phyloP scores from a whole-genome alignment of 768 basidiomycete genomes.

The Tephrocybe sp. region DNA sequence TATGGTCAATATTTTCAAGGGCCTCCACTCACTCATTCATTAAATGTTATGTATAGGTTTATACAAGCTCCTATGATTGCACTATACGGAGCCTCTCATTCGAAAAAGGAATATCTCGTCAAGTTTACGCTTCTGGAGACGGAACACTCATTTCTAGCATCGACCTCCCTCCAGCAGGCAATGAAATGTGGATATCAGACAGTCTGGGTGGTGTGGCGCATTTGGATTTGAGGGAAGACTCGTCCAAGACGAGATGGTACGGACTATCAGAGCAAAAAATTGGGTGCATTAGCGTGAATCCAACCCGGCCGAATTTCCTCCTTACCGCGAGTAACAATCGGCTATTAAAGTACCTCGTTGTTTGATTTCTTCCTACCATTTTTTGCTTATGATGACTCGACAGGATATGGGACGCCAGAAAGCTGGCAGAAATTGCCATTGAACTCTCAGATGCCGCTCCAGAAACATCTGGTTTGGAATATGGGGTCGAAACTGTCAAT shows the following conservation, averaged over 20 bases:
- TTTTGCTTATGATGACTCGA: neutral
- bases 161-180: slow-evolving; percentile 63
- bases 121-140: slow-evolving; percentile 64
- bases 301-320: slow-evolving; percentile 59
- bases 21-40: slow-evolving; percentile 4
- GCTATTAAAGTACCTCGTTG: slow-evolving; percentile 53
- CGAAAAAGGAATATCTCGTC: slow-evolving; percentile 65
- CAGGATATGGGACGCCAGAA: slow-evolving; percentile 82
- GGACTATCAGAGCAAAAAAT: slow-evolving; percentile 70
- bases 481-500: slow-evolving; percentile 42
- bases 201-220: slow-evolving; percentile 68
- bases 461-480: slow-evolving; percentile 26
- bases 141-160: slow-evolving; percentile 60
- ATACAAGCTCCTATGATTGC: slow-evolving; percentile 80
- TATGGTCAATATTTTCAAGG: slow-evolving; percentile 27
- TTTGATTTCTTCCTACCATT: neutral
- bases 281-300: slow-evolving; percentile 78
- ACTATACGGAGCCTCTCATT: slow-evolving; percentile 74
- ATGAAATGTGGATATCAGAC: slow-evolving; percentile 87
- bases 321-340: slow-evolving; percentile 78
- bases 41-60: slow-evolving; percentile 46
- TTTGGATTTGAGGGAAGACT: slow-evolving; percentile 67
- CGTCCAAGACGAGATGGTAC: slow-evolving; percentile 56
- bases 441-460: slow-evolving; percentile 27
- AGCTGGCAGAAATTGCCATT: slow-evolving; percentile 45